Conservation (phyloP, 495 filamentous ascomycete genomes). For the Podospora pseudopauciseta region DNA sequence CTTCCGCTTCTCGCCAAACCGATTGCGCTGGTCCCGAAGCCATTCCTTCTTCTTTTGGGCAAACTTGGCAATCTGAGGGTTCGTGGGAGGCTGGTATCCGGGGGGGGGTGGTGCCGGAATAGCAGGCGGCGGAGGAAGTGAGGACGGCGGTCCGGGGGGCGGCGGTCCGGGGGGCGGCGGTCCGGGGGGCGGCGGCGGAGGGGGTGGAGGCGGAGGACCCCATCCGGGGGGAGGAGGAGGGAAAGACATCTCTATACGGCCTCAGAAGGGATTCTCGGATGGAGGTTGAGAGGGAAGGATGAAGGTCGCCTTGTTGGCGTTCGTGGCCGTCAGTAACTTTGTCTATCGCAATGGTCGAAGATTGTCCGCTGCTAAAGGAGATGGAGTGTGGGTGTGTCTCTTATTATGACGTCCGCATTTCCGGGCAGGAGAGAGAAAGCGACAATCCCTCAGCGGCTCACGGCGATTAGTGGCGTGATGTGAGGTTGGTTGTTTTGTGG, state of each 20-base stretch:
- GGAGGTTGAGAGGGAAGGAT: constrained; percentile 18
- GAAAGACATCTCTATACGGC: constrained; percentile 61
- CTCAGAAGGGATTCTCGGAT: not conserved
- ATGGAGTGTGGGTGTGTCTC: not conserved
- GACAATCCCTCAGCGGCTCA: constrained; percentile 18
- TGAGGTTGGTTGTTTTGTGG: constrained; percentile 16
- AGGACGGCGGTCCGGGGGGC: constrained; percentile 71
- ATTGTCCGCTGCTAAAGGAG: not conserved
- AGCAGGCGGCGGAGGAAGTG: constrained; percentile 63
- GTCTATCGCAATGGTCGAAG: not conserved
- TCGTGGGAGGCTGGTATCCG: constrained; percentile 77
- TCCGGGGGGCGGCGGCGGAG: constrained; percentile 76
- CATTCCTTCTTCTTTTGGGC: constrained; percentile 99
- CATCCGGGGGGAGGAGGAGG: constrained; percentile 57
- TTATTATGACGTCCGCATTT: not conserved
- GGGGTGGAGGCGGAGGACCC: constrained; percentile 46
- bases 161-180: constrained; percentile 66
- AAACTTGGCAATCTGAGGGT: constrained; percentile 90
- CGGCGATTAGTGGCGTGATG: constrained; percentile 18
- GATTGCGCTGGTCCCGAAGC: constrained; percentile 85
- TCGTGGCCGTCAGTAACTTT: constrained; percentile 1
- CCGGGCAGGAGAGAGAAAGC: not conserved
- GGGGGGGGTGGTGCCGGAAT: constrained; percentile 81
- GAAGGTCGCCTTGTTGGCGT: constrained; percentile 6
- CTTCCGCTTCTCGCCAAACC: constrained; percentile 96